phyloP scores from a whole-genome alignment of 2,329 filamentous ascomycete genomes.

The Penicillium sp. region DNA sequence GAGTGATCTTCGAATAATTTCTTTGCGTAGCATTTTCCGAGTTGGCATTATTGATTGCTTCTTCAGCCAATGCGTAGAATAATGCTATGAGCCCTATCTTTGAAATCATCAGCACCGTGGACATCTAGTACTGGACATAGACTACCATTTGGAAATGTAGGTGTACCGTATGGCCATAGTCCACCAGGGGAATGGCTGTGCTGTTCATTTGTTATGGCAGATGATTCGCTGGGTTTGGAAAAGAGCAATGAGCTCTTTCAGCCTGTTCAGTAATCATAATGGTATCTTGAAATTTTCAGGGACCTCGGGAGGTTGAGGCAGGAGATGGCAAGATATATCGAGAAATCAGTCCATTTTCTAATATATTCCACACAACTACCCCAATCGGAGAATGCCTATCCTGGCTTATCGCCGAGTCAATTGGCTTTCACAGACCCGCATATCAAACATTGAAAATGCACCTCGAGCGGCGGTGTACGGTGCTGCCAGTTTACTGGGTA shows the following conservation, averaged over 20 bases:
- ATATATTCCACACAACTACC: not conserved
- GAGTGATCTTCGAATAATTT: conserved; percentile 46
- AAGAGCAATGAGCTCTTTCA: conserved; percentile 4
- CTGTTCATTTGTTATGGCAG: too few species aligned
- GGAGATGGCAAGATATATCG: too few species aligned
- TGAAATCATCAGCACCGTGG: too few species aligned
- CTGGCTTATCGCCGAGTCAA: not conserved
- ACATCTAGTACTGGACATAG: too few species aligned
- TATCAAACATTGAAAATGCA: not conserved
- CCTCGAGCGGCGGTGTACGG: not conserved
- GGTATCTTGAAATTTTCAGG: too few species aligned
- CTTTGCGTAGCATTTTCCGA: conserved; percentile 43
- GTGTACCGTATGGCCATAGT: too few species aligned
- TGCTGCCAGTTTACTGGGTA: not conserved
- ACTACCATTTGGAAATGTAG: too few species aligned
- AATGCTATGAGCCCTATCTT: too few species aligned
- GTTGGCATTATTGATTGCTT: conserved; percentile 42
- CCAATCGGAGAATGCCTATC: not conserved
- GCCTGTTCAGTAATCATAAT: conserved; percentile 5
- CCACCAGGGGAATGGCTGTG: too few species aligned
- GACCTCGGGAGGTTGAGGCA: too few species aligned
- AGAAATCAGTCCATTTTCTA: too few species aligned
- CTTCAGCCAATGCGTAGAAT: conserved; percentile 51
- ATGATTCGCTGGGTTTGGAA: too few species aligned
- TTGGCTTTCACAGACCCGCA: not conserved